Percentiles rank a stretch among this genome's conserved stretches.
phyloP scores from a whole-genome alignment of 1,139 yeast species.

The Williopsis jadinii region DNA sequence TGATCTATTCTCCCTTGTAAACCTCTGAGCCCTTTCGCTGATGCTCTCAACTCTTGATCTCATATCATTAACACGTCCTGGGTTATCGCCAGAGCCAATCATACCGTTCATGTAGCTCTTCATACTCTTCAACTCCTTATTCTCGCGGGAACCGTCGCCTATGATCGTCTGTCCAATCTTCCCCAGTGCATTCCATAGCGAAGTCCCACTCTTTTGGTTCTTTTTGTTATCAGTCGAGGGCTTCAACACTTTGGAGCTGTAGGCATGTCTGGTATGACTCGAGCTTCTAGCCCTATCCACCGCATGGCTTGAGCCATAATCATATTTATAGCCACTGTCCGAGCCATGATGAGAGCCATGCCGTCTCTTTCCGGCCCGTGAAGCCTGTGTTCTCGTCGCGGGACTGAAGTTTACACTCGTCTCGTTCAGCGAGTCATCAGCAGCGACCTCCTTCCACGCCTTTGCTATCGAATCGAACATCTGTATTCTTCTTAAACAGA shows the following conservation, averaged over 20 bases:
- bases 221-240: slow-evolving; percentile 9
- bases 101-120: slow-evolving; percentile 19
- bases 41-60: slow-evolving; percentile 10
- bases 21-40: slow-evolving; percentile 13
- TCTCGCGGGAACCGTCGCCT: slow-evolving; percentile 1
- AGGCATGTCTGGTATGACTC: not conserved
- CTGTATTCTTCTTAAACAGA: too few species aligned
- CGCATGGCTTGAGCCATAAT: not conserved
- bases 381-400: slow-evolving; percentile 1
- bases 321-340: too few species aligned
- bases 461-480: slow-evolving; percentile 18
- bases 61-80: slow-evolving; percentile 4
- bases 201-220: slow-evolving; percentile 7
- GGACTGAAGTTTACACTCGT: slow-evolving; percentile 13
- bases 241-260: slow-evolving; percentile 15
- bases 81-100: slow-evolving; percentile 9
- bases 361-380: not conserved
- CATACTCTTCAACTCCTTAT: slow-evolving; percentile 15
- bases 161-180: slow-evolving; percentile 14
- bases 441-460: slow-evolving; percentile 20
- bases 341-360: slow-evolving; percentile 11
- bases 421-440: slow-evolving; percentile 7
- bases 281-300: slow-evolving; percentile 7
- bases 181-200: slow-evolving; percentile 15
- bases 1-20: slow-evolving; percentile 7